Evolutionary conservation across 345 rosid species (phyloP), one percentile per base, ranked within the genome.

Genomic region (Cardamine occulta): DNA sequence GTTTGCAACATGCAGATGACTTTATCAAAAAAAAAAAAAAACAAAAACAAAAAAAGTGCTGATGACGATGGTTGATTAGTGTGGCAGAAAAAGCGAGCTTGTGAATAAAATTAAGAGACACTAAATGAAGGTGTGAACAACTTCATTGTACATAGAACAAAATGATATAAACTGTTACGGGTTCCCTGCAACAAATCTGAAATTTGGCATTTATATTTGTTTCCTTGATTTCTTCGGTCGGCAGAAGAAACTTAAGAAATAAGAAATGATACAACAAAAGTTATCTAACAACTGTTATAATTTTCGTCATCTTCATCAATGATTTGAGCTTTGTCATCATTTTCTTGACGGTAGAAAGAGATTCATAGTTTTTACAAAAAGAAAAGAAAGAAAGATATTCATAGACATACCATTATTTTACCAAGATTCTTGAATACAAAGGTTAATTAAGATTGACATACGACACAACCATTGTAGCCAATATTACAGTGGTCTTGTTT

Each of bases 181-280:
- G 28, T 23, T 49, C 45, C 8, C 35, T 51, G 79, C 68, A 32
- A 35, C 5, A 39, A 49, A 49, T 60, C 55, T 31, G 66, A 31
- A 44, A 17, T n/a, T 23, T 15, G 26, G 15, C n/a, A 21, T 56
- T 26, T 39, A 40, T 66, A 57, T 74, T 48, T 13, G 34, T 45
- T 45, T 48, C 67, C 73, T 58, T 24, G 40, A 59, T 67, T 75
- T 47, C 66, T 26, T 66, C 74, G 8, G 54, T 75, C 68, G 74
- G 79, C 44, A 60, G 35, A 37, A 59, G 2, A 55, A 74, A 48
- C 17, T 59, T 34, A 2, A 12, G 34, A 66, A 48, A 48, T 66
- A 7, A 26, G 67, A 34, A 57, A 18, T 48, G 24, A 65, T 31
- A 42, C 5, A 39, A 55, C 17, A 66, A 66, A 34, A 37, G 21